phyloP scores from a whole-genome alignment of 2,329 filamentous ascomycete genomes.

The Penicillium sp. region DNA sequence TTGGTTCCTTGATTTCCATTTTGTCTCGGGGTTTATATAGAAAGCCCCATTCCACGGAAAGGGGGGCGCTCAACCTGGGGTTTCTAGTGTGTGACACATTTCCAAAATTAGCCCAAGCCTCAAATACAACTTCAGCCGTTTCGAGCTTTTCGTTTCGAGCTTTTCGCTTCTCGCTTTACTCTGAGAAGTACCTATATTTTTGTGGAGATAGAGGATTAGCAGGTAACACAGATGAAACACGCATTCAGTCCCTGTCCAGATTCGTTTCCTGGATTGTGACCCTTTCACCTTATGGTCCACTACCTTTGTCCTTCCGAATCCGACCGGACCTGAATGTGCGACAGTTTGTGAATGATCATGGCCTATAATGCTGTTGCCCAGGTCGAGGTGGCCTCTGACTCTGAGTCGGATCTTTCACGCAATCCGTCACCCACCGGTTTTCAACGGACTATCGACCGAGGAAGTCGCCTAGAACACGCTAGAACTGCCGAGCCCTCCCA shows the following conservation, averaged over 20 bases:
- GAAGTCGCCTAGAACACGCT: conserved; percentile 31
- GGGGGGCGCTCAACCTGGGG: neutral
- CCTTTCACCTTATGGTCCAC: neutral
- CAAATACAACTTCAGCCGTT: neutral
- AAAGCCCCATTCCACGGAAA: neutral
- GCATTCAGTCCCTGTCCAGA: conserved; percentile 1
- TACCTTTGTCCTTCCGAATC: conserved; percentile 1
- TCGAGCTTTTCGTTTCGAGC: neutral
- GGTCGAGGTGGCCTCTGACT: conserved; percentile 39
- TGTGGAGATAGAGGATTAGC: neutral
- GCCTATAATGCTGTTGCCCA: conserved; percentile 47
- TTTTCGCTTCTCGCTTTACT: no score
- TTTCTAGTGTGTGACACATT: neutral
- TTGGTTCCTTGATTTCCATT: neutral
- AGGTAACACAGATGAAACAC: conserved; percentile 13
- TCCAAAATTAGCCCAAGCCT: neutral
- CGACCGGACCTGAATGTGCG: conserved; percentile 16
- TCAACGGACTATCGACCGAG: conserved; percentile 31
- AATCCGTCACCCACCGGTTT: conserved; percentile 33
- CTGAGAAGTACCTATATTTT: no score
- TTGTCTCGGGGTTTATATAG: neutral
- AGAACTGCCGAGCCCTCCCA: conserved; percentile 26
- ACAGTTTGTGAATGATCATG: conserved; percentile 30
- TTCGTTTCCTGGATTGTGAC: neutral
- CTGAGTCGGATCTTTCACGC: conserved; percentile 34